A percentile compares a stretch with the other conserved stretches of the same genome.
phyloP scores from a whole-genome alignment of 1,284 basidiomycete species.

The Cerrena zonata region DNA sequence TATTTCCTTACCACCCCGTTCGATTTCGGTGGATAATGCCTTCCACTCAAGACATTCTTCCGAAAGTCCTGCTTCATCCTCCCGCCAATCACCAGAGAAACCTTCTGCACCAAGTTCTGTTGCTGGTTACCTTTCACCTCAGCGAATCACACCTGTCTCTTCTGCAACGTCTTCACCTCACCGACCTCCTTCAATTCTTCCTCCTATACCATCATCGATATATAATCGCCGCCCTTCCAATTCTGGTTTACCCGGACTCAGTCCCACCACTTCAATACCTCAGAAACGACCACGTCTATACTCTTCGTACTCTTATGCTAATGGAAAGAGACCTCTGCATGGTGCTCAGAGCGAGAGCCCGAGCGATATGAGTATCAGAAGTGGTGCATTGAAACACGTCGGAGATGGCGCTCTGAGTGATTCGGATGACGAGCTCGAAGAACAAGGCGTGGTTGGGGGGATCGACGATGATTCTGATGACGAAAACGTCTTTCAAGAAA shows the following conservation, averaged over 20 bases:
- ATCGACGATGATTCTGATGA: slow-evolving; percentile 1
- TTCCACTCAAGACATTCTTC: slow-evolving; percentile 7
- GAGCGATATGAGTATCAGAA: slow-evolving; percentile 18
- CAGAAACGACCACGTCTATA: slow-evolving; percentile 18
- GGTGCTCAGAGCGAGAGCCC: slow-evolving; percentile 7
- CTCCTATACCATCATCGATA: slow-evolving; percentile 32
- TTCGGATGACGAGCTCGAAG: slow-evolving; percentile 50
- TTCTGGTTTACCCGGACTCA: slow-evolving; percentile 11
- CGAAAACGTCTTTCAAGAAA: slow-evolving; percentile 6
- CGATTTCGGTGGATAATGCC: slow-evolving; percentile 17
- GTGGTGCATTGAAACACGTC: slow-evolving; percentile 42
- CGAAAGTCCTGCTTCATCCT: neutral
- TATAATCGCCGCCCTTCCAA: slow-evolving; percentile 22
- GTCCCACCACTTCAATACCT: neutral
- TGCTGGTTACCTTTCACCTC: slow-evolving; percentile 21
- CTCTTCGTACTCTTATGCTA: slow-evolving; percentile 15
- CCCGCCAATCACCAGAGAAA: slow-evolving; percentile 5
- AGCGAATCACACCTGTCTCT: slow-evolving; percentile 33
- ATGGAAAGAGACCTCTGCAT: slow-evolving; percentile 17
- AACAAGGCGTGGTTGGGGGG: slow-evolving; percentile 6
- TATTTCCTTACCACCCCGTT: slow-evolving; percentile 12
- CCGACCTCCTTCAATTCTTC: slow-evolving; percentile 37
- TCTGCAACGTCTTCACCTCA: slow-evolving; percentile 59
- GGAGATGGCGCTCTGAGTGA: slow-evolving; percentile 74
- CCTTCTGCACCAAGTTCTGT: slow-evolving; percentile 9